phyloP scores from a whole-genome alignment of 208 protist species.

The Trichomonas gallinae region DNA sequence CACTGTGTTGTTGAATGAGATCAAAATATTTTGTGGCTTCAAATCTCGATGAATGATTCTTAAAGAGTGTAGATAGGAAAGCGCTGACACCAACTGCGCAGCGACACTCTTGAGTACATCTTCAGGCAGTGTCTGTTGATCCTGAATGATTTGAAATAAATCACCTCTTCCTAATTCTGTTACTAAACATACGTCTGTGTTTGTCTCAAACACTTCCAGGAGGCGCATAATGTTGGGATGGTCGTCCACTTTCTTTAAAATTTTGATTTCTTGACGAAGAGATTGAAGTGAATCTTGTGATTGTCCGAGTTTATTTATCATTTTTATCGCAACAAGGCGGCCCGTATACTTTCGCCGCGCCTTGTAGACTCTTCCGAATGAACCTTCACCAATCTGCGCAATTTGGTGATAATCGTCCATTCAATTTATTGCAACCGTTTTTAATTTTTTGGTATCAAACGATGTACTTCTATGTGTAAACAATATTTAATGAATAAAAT shows the following conservation, averaged over 20 bases:
- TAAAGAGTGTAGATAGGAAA: constrained; percentile 84
- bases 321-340: constrained; percentile 80
- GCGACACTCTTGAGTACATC: constrained; percentile 71
- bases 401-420: constrained; percentile 9
- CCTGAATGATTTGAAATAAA: constrained; percentile 49
- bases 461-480: too few species aligned
- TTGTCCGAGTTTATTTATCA: constrained; percentile 80
- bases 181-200: constrained; percentile 67
- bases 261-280: background rate
- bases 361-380: constrained; percentile 92
- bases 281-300: constrained; percentile 54
- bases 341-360: constrained; percentile 32
- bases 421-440: background rate
- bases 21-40: constrained; percentile 78
- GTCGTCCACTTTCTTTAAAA: constrained; percentile 33
- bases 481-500: too few species aligned
- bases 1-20: constrained; percentile 50
- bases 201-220: constrained; percentile 83
- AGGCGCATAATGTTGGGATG: constrained; percentile 86
- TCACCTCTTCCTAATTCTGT: constrained; percentile 51
- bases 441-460: too few species aligned
- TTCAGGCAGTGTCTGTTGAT: constrained; percentile 53
- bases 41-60: constrained; percentile 82
- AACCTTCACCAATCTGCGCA: constrained; percentile 75
- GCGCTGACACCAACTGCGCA: constrained; percentile 75